Evolutionary conservation across 2,329 filamentous ascomycete species (phyloP), one percentile per base, ranked within the genome.

Genomic region (Alternaria consortialis): DNA sequence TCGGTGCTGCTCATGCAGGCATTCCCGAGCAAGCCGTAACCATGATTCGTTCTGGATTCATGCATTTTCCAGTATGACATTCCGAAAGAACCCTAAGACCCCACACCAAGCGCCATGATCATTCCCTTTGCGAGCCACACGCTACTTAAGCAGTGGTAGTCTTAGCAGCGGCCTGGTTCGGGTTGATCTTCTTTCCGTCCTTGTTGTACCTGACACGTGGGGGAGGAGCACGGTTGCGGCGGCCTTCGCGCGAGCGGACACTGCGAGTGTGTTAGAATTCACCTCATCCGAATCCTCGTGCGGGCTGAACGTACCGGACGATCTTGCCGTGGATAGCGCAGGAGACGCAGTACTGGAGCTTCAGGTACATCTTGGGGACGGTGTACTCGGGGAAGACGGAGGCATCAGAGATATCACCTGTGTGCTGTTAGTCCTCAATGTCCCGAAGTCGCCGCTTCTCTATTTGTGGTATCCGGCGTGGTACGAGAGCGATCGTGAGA

Each of bases 291-390:
- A 37, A 56, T 43, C 13, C 20, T 52, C 34, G 27, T 52, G 31
- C 9, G 27, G 54, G 51, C 61, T 47, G 53, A 83, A 89, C 94
- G 85, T 95, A 98, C 94, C 95, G 94, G 85, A 99, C 96, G 84
- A 99, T 99, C 92, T 99, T 99, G 89, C 95, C 95, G 89, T 99
- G 95, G 76, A 99, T 99, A 81, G 95, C 95, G 87, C 95, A 99
- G 85, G 94, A 98, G 82, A 99, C 95, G 85, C 95, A 99, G 93
- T 99, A 99, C 88, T 99, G 95, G 84, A 99, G 91, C 91, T 99
- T 99, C 86, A 99, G 88, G 92, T 99, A 99, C 96, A 99, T 99
- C 92, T 99, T 99, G 86, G 95, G 95, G 81, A 99, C 94, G 77
- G 93, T 94, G 89, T 99, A 99, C 88, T 99, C 95, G 80, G 91